Base-by-base conservation (phyloP, 2,329 filamentous ascomycete genomes). In the Metarhizium guizhouense region DNA sequence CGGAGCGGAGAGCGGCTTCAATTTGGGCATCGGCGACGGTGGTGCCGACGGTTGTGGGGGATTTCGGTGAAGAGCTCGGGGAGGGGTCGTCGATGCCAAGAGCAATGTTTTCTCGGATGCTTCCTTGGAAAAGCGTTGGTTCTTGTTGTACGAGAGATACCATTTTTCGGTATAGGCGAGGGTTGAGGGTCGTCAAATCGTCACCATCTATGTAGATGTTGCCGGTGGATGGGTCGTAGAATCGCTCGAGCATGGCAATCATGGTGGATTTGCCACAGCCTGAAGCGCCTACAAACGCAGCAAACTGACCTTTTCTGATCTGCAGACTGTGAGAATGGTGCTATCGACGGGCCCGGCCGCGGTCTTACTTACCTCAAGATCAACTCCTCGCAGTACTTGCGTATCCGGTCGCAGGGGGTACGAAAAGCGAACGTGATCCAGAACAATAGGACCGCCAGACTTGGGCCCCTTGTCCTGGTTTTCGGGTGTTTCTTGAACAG, bases 91-190 rank as follows among this genome's bases (percentile, higher is more conserved):
- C 60, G 20, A 61, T 56, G 14, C 60, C 60, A 16, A 60, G 56
- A 1, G 58, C 57, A 16, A 97, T 96, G 62, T 94, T 94, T 65
- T 93, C 88, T 3, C 87, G 86, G 61, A 94, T 87, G 0, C 86
- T 86, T 29, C 88, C 89, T 3, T 86, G 90, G 70, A 92, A 91
- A 2, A 99, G 79, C 2, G 77, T 77, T 0, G 80, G 79, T 55
- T 84, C 80, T 63, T 84, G 81, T 57, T 81, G 76, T 2, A 85
- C 81, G 4, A 84, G 72, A 2, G 79, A 74, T 13, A 84, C 73
- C 38, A 76, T 68, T 3, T 72, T 70, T 47, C 81, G 74, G 68
- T 80, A 82, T 60, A 76, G 74, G 30, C 75, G 74, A 2, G 78
- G 66, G 58, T 78, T 74, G 30, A 79, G 63, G 2, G 69, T 64